phyloP scores from a whole-genome alignment of 2,329 filamentous ascomycete species.

The Aspergillus sp. region DNA sequence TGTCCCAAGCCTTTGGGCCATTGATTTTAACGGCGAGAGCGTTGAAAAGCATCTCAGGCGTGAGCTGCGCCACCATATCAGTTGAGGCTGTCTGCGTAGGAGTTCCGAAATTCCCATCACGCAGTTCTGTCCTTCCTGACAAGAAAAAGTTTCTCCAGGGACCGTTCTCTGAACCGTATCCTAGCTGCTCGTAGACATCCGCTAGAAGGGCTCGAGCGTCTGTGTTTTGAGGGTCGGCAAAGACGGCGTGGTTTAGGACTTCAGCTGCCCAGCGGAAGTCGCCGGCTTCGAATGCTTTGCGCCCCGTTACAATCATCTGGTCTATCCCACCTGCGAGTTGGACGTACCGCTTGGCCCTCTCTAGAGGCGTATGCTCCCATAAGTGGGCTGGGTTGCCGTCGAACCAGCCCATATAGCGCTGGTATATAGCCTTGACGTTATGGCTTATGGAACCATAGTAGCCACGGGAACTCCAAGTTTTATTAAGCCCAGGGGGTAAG shows the following conservation, averaged over 20 bases:
- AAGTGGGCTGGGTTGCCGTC: not conserved
- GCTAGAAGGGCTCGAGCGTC: not conserved
- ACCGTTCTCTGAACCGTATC: not conserved
- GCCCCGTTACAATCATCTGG: not conserved
- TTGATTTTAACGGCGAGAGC: too few species aligned
- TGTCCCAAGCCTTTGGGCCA: too few species aligned
- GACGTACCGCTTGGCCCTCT: not conserved
- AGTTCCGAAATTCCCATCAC: too few species aligned
- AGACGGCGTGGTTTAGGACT: not conserved
- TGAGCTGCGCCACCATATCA: too few species aligned
- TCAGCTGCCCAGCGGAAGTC: not conserved
- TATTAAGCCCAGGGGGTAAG: not conserved
- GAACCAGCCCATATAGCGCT: not conserved
- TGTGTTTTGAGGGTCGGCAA: not conserved
- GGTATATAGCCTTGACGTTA: not conserved
- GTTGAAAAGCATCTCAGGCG: too few species aligned
- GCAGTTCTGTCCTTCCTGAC: too few species aligned
- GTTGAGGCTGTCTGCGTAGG: too few species aligned
- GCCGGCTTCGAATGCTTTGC: not conserved
- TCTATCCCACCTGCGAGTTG: not conserved
- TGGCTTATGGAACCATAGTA: not conserved
- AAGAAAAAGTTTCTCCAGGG: not conserved
- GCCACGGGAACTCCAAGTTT: not conserved
- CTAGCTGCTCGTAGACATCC: not conserved
- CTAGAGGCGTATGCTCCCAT: not conserved